Conservation (phyloP, 805 yeast genomes). For the Candida sanyiensis region DNA sequence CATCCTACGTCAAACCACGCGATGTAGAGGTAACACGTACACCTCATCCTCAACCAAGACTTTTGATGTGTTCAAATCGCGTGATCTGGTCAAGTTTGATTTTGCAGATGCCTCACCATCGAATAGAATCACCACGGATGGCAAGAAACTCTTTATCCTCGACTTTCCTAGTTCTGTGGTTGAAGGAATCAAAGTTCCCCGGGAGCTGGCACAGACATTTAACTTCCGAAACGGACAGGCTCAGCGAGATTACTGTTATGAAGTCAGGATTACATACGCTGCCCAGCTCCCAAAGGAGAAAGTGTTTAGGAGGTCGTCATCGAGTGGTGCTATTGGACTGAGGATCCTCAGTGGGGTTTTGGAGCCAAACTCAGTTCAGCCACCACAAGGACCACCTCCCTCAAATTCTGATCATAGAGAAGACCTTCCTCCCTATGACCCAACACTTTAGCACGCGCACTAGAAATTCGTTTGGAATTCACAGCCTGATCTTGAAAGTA, state of each 20-base stretch:
- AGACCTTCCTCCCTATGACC: no score
- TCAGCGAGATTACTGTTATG: background rate
- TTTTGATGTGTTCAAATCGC: background rate
- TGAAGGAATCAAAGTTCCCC: background rate
- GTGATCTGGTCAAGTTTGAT: background rate
- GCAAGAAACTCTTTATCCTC: background rate
- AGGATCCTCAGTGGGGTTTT: background rate
- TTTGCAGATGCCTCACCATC: conserved; percentile 1
- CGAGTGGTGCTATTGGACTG: background rate
- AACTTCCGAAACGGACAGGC: background rate
- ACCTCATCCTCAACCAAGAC: background rate
- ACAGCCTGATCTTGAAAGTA: no score
- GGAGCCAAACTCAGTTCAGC: no score
- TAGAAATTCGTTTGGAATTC: no score
- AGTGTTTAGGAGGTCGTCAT: background rate
- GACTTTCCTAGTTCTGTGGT: background rate
- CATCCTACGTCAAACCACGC: background rate
- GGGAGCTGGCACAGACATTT: background rate
- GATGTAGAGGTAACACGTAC: background rate
- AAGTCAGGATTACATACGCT: background rate
- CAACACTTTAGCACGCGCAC: no score
- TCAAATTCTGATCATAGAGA: no score
- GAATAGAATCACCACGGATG: background rate
- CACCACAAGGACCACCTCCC: no score
- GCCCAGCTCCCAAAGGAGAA: background rate